Evolutionary conservation across 225 moss, liverwort and hornwort genomes (phyloP), one percentile per base, ranked within the genome.

Genomic region (Pleurozium schreberi): DNA sequence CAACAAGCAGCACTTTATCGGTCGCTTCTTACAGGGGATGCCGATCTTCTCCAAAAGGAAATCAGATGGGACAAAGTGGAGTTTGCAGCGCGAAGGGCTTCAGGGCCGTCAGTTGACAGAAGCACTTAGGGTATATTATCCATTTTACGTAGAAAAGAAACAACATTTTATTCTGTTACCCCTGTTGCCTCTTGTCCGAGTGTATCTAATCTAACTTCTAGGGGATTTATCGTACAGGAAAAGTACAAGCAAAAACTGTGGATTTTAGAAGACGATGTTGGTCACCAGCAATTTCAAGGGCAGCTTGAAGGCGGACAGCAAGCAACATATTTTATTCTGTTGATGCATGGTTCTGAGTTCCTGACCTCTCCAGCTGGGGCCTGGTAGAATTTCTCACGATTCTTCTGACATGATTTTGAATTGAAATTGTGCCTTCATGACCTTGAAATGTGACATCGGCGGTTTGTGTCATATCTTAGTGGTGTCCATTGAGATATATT

Each of bases 221-320:
- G 86, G 86, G 49, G 43, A 70, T 83, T 17, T 17, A 28, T 89
- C 80, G 64, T 67, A 30, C 91, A 99, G 99, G 99, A 99, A 90
- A 99, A 99, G 60, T 93, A 89, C 60, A 99, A 97, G 84, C 91
- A 89, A 71, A 99, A 97, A 90, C 94, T 95, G n/a, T 99, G 97
- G 96, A 94, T 96, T 57, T 76, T 99, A 89, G 99, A 96, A 92
- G 99, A 99, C 83, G 97, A 96, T 91, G 93, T 96, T 84, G 96
- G 96, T 86, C 93, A 92, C 75, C 99, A 99, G 92, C 97, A 97
- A 89, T 99, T 97, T 91, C 96, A 96, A 86, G 99, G 99, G 67
- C 96, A 97, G 90, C 93, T 99, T 88, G 99, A 99, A 94, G 99
- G 99, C 88, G 99, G 99, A 60, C 99, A 99, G 81, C 96, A 96